phyloP scores from a whole-genome alignment of 2,329 filamentous ascomycete species.

The Fusarium neocosmosporiellum region DNA sequence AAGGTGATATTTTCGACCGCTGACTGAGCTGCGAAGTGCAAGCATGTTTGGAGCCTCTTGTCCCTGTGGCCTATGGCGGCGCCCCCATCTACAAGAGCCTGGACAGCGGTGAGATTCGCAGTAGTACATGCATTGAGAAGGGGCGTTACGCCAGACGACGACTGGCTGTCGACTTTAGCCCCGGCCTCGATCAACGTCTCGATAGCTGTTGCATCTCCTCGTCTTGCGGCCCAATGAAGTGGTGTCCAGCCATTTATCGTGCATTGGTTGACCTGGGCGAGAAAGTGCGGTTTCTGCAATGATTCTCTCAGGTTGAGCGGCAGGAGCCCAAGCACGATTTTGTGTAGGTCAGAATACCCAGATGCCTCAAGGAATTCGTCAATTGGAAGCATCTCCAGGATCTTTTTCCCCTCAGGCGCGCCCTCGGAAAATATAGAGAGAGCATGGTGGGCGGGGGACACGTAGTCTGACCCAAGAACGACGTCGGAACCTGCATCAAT shows the following conservation, averaged over 20 bases:
- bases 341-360: neutral
- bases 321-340: neutral
- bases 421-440: neutral
- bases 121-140: neutral
- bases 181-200: slow-evolving; percentile 3
- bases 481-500: neutral
- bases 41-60: neutral
- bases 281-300: neutral
- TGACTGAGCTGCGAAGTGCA: neutral
- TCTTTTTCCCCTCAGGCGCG: neutral
- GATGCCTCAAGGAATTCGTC: neutral
- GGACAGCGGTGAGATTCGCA: neutral
- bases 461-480: neutral
- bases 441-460: neutral
- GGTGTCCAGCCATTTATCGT: slow-evolving; percentile 1
- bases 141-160: neutral
- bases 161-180: neutral
- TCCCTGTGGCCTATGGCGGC: neutral
- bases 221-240: neutral
- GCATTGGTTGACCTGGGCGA: slow-evolving; percentile 1
- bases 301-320: slow-evolving; percentile 7
- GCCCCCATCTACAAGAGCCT: neutral
- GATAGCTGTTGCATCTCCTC: neutral
- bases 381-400: neutral
- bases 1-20: neutral